Percentiles rank a stretch among this genome's conserved stretches.
phyloP scores from a whole-genome alignment of 2,329 filamentous ascomycete genomes.

The Epichloe scottii region DNA sequence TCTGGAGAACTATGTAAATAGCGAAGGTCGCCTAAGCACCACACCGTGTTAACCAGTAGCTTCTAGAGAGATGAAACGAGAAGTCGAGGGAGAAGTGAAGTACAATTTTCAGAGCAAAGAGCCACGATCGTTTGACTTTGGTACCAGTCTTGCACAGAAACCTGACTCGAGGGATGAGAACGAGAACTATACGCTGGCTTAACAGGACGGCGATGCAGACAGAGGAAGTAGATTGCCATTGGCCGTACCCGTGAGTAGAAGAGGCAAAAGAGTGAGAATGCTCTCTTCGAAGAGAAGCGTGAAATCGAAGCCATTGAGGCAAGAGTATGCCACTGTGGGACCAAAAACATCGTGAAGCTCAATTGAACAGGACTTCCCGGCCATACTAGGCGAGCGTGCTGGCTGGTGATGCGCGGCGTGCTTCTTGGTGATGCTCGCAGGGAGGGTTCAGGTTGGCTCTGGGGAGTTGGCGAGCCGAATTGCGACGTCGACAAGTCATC shows the following conservation, averaged over 20 bases:
- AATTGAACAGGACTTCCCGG: slow-evolving; percentile 5
- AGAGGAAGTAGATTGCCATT: background rate
- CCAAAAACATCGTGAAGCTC: slow-evolving; percentile 9
- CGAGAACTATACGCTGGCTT: slow-evolving; percentile 2
- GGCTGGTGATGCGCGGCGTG: background rate
- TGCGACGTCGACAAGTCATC: background rate
- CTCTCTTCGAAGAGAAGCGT: slow-evolving; percentile 17
- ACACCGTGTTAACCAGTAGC: background rate
- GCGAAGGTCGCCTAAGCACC: background rate
- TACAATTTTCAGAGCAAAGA: slow-evolving; percentile 9
- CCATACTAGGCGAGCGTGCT: background rate
- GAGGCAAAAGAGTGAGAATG: slow-evolving; percentile 12
- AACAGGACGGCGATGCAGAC: background rate
- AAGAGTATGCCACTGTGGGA: slow-evolving; percentile 9
- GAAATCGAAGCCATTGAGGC: slow-evolving; percentile 17
- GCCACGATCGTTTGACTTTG: slow-evolving; percentile 9
- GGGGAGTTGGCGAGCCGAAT: background rate
- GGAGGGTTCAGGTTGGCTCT: too few species aligned
- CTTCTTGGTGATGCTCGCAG: background rate
- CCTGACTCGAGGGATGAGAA: slow-evolving; percentile 3
- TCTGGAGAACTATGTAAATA: slow-evolving; percentile 7
- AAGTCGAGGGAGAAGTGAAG: background rate
- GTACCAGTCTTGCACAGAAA: slow-evolving; percentile 3
- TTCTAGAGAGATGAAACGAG: background rate
- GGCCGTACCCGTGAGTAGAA: slow-evolving; percentile 8